phyloP scores from a whole-genome alignment of 768 basidiomycete species.

The Sutorius australiensis region DNA sequence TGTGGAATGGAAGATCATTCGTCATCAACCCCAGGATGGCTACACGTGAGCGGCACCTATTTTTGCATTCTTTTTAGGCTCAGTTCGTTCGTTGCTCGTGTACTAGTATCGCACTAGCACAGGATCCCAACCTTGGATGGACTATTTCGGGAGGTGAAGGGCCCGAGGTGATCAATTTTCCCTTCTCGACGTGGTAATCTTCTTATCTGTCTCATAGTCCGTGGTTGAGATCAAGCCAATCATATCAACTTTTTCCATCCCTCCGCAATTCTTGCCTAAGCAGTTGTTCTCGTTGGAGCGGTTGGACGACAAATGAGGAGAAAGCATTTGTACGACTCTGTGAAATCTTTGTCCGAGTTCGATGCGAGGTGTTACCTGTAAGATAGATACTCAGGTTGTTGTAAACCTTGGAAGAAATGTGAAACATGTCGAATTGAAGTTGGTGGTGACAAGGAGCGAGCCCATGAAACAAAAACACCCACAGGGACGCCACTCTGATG shows the following conservation, averaged over 20 bases:
- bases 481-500: too few relatives aligned
- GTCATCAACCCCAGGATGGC: accelerated
- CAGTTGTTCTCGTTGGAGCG: background rate
- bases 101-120: background rate
- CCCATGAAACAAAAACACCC: too few relatives aligned
- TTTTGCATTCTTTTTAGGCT: background rate
- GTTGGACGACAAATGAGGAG: background rate
- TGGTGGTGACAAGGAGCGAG: too few relatives aligned
- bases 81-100: background rate
- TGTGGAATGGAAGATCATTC: background rate
- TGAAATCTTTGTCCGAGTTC: background rate
- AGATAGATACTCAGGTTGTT: background rate
- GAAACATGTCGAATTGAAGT: background rate
- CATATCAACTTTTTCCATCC: background rate
- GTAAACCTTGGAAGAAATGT: background rate
- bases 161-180: background rate
- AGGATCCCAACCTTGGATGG: background rate
- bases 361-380: background rate
- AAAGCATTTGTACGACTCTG: background rate
- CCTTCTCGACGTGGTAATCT: too few relatives aligned
- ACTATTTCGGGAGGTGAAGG: background rate
- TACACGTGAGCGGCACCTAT: background rate
- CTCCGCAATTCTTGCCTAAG: background rate
- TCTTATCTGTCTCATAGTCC: background rate
- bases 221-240: background rate